Evolutionary conservation across 352 stramenopile species (phyloP).

Genomic region (Phytopythium chamaehyphon): DNA sequence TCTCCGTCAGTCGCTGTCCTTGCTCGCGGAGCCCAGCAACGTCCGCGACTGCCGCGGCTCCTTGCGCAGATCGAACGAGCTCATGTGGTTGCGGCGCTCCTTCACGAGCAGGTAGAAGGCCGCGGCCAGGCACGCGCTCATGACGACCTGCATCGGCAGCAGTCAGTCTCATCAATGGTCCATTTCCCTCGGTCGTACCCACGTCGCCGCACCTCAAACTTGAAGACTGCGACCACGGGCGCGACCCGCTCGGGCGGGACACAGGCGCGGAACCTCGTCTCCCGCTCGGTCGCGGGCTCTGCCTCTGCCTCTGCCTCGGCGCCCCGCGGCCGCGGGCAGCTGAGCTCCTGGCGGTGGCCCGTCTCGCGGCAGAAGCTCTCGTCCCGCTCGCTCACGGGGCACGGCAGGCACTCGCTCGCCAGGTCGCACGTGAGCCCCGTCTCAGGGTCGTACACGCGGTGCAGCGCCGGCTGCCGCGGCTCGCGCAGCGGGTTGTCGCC

Average conservation of each 20-base stretch:
- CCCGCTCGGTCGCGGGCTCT: slow-evolving; percentile 11
- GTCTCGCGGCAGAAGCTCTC: slow-evolving; percentile 65
- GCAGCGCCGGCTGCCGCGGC: slow-evolving; percentile 18
- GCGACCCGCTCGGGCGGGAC: slow-evolving; percentile 29
- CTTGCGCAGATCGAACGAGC: slow-evolving; percentile 70
- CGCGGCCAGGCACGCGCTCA: slow-evolving; percentile 37
- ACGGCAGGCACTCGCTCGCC: slow-evolving; percentile 50
- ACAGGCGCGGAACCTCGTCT: slow-evolving; percentile 58
- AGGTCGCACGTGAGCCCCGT: slow-evolving; percentile 57
- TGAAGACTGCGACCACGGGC: slow-evolving; percentile 41
- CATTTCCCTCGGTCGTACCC: slow-evolving; percentile 1
- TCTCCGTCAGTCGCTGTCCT: slow-evolving; percentile 3
- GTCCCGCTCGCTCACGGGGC: slow-evolving; percentile 53
- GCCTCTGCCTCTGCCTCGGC: slow-evolving; percentile 19
- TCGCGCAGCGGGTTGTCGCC: slow-evolving; percentile 26
- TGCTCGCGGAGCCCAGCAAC: slow-evolving; percentile 18
- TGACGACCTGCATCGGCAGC: slow-evolving; percentile 35
- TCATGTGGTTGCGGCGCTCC: slow-evolving; percentile 76
- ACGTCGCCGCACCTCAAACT: slow-evolving; percentile 60
- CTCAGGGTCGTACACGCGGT: slow-evolving; percentile 60
- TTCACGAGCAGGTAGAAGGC: slow-evolving; percentile 45
- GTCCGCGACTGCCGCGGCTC: slow-evolving; percentile 48
- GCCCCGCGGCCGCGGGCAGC: slow-evolving; percentile 28
- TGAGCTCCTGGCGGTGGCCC: slow-evolving; percentile 63
- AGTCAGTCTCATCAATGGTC: not conserved